A percentile compares a stretch with the other conserved stretches of the same genome.
Evolutionary conservation across 2,329 filamentous ascomycete species (phyloP).

Genomic region (Colletotrichum acutatum): DNA sequence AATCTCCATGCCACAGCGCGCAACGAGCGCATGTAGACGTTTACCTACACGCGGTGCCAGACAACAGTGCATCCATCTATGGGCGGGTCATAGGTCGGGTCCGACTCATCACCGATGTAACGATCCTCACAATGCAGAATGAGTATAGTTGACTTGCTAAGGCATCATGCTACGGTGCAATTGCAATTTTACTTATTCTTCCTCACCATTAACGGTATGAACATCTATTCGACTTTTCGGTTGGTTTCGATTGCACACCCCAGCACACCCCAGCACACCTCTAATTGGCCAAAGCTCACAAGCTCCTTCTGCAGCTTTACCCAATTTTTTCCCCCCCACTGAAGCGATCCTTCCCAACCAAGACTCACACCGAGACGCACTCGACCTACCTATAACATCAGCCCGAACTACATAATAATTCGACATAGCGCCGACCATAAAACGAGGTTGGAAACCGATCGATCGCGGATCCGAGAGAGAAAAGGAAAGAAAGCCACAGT

Average conservation of each 20-base stretch:
- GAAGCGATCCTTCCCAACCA: conserved; percentile 4
- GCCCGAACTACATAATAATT: not conserved
- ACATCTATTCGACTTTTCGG: not conserved
- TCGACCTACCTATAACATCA: not conserved
- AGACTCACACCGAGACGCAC: not conserved
- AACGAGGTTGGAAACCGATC: not conserved
- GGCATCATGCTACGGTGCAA: not conserved
- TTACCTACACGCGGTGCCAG: no score
- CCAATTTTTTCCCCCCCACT: not conserved
- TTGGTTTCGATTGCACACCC: no score
- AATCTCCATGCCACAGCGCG: no score
- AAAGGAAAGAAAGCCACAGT: not conserved
- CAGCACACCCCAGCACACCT: not conserved
- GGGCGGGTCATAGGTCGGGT: no score
- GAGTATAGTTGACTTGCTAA: not conserved
- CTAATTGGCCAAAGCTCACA: conserved; percentile 7
- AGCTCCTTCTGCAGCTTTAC: not conserved
- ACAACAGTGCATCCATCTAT: no score
- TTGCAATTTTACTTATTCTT: not conserved
- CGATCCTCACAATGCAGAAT: not conserved
- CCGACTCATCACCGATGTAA: not conserved
- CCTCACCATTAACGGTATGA: not conserved
- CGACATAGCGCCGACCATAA: not conserved
- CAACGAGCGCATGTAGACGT: no score
- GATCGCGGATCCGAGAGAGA: not conserved